Evolutionary conservation across 257 asterid genomes (phyloP).

Genomic region (Jacaranda mimosifolia): DNA sequence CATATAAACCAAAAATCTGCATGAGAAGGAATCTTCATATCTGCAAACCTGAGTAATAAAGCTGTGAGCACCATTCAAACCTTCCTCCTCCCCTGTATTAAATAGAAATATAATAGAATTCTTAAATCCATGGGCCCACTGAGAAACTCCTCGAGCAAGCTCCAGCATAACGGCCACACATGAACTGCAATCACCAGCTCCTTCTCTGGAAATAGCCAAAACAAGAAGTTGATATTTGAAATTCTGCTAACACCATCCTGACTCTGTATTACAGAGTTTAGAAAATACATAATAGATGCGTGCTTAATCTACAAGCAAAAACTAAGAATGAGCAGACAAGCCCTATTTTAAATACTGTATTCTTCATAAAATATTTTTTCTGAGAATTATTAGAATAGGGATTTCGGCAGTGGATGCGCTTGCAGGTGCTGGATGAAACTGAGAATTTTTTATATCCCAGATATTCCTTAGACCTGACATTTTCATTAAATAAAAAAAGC

Average conservation of each 20-base stretch:
- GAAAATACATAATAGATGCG: too few species aligned
- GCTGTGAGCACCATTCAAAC: slow-evolving; percentile 97
- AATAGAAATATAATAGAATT: slow-evolving; percentile 83
- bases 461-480: too few species aligned
- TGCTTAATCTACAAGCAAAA: too few species aligned
- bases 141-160: slow-evolving; percentile 98
- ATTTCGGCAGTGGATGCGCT: too few species aligned
- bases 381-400: too few species aligned
- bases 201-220: slow-evolving; percentile 66
- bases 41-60: slow-evolving; percentile 88
- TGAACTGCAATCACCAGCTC: slow-evolving; percentile 99
- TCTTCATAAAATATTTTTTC: too few species aligned
- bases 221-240: slow-evolving; percentile 6
- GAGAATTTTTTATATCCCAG: too few species aligned
- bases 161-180: slow-evolving; percentile 97
- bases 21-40: slow-evolving; percentile 25
- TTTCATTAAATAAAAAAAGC: too few species aligned
- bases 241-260: slow-evolving; percentile 16
- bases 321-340: too few species aligned
- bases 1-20: slow-evolving; percentile 15
- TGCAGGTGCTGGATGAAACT: too few species aligned
- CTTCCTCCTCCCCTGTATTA: slow-evolving; percentile 99
- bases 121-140: slow-evolving; percentile 98
- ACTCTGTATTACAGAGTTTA: slow-evolving; percentile 27
- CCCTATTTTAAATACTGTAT: too few species aligned